Base-by-base conservation (phyloP, 352 stramenopile species). In the Phytophthora litchii region DNA sequence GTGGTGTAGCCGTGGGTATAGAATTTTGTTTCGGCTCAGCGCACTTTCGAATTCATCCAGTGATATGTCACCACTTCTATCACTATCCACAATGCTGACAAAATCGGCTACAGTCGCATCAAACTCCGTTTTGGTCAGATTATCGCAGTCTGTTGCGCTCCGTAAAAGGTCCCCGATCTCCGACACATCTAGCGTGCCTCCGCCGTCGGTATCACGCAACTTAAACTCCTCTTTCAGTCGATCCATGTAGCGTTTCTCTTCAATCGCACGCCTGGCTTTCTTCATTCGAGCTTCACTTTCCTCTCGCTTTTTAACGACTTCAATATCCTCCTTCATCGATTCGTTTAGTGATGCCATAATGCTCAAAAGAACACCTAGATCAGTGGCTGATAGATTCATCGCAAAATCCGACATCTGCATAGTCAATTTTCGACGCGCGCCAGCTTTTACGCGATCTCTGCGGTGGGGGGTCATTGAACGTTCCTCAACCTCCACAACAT, bases 381-480 rank as follows among this genome's bases (percentile, higher is more conserved):
- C 86, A 32, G 88, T 86, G 17, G 83, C 64, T 0, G 82, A 91
- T 10, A 96, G 56, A 54, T 96, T 96, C 54, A 96, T 60, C 1
- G 74, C 87, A 58, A 94, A 94, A 35, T 94, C 85, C 12, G 85
- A 94, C 79, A 96, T 90, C 43, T 80, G 74, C 60, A 96, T 77
- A 9, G 77, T 77, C 25, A 96, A 23, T 49, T 87, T 86, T 23
- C 87, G 72, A 34, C 76, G 72, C 3, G 78, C 87, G 12, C 61
- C 71, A 17, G 84, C 41, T 59, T 89, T 89, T 21, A 80, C 21
- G 17, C 82, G 82, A 13, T 87, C 69, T 40, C 44, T 68, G 19
- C 54, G 67, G 12, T 45, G 36, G 8, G 55, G 42, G 16, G 53
- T 65, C 10, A 81, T 19, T 1, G 61, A 50, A 4, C 66, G 43